phyloP scores from a whole-genome alignment of 164 flowering plant species.

The Tetrastigma voinierianum region DNA sequence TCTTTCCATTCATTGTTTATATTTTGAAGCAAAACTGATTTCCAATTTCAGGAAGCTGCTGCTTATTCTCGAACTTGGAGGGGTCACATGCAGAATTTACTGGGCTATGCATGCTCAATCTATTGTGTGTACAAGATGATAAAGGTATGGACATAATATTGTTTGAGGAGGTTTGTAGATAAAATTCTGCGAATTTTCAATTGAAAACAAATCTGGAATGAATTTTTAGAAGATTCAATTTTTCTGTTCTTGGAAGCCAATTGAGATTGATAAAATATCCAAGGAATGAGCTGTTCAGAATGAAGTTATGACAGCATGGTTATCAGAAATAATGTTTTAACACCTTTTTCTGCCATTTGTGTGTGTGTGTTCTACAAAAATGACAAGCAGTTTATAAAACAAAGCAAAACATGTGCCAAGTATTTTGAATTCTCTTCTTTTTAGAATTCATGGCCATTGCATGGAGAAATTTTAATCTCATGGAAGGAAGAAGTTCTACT shows the following conservation, averaged over 20 bases:
- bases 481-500: neutral
- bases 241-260: neutral
- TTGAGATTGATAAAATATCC: too few species aligned
- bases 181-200: too few species aligned
- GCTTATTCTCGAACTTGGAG: slow-evolving; percentile 97
- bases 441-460: neutral
- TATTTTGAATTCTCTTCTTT: neutral
- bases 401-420: neutral
- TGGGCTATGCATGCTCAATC: slow-evolving; percentile 92
- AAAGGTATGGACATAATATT: slow-evolving; percentile 51
- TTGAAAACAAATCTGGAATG: too few species aligned
- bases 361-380: too few species aligned
- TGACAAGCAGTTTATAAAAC: too few species aligned
- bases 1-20: neutral
- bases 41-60: slow-evolving; percentile 76
- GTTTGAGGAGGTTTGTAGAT: neutral
- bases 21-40: neutral
- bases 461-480: neutral
- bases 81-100: slow-evolving; percentile 92
- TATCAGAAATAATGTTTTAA: too few species aligned
- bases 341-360: too few species aligned
- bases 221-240: neutral
- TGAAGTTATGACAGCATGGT: too few species aligned
- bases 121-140: slow-evolving; percentile 98
- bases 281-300: too few species aligned